These are phyloP conservation scores for Alternaria ethzedia DNA, from an alignment of 2,329 filamentous ascomycete genomes.

Conservation along the genomic window DNA sequence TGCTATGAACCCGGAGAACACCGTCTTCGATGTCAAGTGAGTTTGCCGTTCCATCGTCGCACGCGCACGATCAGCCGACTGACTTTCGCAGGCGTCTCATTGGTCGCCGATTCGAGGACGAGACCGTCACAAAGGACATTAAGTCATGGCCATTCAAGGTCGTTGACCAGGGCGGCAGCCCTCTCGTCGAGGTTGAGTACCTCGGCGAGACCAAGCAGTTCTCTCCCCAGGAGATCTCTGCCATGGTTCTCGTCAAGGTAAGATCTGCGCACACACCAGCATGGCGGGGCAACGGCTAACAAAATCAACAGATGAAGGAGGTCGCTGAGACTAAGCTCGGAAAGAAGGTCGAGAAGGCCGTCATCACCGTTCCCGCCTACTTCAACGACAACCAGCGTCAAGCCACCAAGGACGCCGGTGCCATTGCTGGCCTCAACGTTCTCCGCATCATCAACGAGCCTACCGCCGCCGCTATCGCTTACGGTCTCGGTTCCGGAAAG, in stretches of 20 bases:
- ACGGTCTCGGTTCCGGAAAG: constrained; percentile 95
- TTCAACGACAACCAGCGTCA: constrained; percentile 99
- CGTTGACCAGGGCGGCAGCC: constrained; percentile 84
- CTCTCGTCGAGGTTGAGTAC: constrained; percentile 94
- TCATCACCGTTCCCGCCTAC: constrained; percentile 98
- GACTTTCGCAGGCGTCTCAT: constrained; percentile 80
- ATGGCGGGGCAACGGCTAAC: constrained; percentile 23
- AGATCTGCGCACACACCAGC: constrained; percentile 3
- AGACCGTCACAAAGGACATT: constrained; percentile 97
- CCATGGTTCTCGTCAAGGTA: constrained; percentile 98
- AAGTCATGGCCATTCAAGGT: constrained; percentile 99
- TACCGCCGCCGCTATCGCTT: constrained; percentile 96
- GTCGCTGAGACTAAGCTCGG: constrained; percentile 97
- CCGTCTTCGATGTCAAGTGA: constrained; percentile 99
- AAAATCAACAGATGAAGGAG: constrained; percentile 84
- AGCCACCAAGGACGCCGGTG: constrained; percentile 98
- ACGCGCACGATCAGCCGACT: constrained; percentile 25
- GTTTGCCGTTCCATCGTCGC: constrained; percentile 37
- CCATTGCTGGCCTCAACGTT: constrained; percentile 95
- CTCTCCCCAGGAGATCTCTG: constrained; percentile 97
- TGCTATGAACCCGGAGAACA: constrained; percentile 98
- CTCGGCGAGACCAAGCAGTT: constrained; percentile 94
- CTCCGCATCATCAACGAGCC: constrained; percentile 99
- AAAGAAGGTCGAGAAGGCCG: constrained; percentile 98
- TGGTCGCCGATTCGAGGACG: constrained; percentile 92